These are phyloP conservation scores for Shiraia sp. DNA, from an alignment of 2,329 filamentous ascomycete species.

Conservation along the genomic window DNA sequence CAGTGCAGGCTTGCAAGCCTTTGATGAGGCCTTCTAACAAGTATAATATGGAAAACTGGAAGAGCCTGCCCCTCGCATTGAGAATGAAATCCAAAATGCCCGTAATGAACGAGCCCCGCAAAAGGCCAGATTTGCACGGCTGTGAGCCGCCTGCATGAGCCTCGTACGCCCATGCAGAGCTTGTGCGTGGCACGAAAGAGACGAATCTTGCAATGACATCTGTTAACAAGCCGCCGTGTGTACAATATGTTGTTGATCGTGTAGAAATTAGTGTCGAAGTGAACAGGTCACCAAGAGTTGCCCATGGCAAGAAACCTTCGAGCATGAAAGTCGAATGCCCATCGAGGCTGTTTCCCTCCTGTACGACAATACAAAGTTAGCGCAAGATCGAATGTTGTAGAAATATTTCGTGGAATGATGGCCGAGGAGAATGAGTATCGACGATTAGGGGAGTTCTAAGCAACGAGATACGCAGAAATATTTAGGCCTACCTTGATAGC, in stretches of 20 bases:
- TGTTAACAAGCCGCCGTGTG: slow-evolving; percentile 47
- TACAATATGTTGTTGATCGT: slow-evolving; percentile 36
- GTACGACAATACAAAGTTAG: background rate
- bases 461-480: background rate
- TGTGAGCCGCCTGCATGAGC: slow-evolving; percentile 5
- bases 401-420: too few relatives aligned
- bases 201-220: slow-evolving; percentile 42
- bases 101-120: slow-evolving; percentile 25
- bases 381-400: too few relatives aligned
- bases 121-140: background rate
- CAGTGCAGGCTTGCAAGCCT: slow-evolving; percentile 28
- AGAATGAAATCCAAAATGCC: slow-evolving; percentile 42
- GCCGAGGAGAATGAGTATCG: background rate
- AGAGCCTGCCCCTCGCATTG: slow-evolving; percentile 41
- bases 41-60: slow-evolving; percentile 49
- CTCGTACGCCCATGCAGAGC: background rate
- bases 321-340: slow-evolving; percentile 39
- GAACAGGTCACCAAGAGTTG: slow-evolving; percentile 50
- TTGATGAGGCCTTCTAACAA: slow-evolving; percentile 48
- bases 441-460: background rate
- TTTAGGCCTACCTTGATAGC: slow-evolving; percentile 17
- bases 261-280: slow-evolving; percentile 43
- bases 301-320: slow-evolving; percentile 52
- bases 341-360: slow-evolving; percentile 6
- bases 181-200: slow-evolving; percentile 3